Evolutionary conservation across 371 early-diverging fungal species (phyloP), one percentile per base, ranked within the genome.

Genomic region (Actinomucor elegans): DNA sequence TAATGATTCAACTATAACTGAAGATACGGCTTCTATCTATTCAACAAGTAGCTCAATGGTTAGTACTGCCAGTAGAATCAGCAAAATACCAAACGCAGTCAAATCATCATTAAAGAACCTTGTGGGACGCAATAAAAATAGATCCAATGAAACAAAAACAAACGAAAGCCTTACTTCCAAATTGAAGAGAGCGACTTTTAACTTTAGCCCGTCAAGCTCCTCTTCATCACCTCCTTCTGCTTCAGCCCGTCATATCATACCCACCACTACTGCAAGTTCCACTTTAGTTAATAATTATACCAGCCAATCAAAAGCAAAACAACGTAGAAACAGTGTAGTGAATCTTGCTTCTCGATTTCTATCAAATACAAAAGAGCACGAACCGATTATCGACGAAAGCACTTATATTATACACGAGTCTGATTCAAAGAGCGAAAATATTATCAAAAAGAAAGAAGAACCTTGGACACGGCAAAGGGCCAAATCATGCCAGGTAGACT

Each of bases 41-140:
- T 74, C 75, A 2, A 58, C 69, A 5, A 63, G 69, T 2, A 73
- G 71, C 37, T 71, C 77, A 7, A 57, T 71, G 23, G 53, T 69
- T 28, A 77, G 77, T 43, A 71, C 73, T 17, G 63, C 77, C 4
- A 76, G 73, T 51, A 57, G 63, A 54, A 60, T 69, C 27, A 52
- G 63, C 12, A 67, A 61, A 43, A 48, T 73, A 32, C 71, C 73
- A 18, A 66, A 65, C 40, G 66, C 59, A 45, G 67, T 73, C 31
- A 77, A 77, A 49, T 50, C 62, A 4, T 71, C 71, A 18, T 61
- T 75, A 9, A 72, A 72, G 40, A 63, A 65, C n/a, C 45, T 69
- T n/a, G 56, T 69, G 20, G 33, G 53, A 31, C 57, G 54, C 15
- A 54, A 34, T 18, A 60, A 55, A 21, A 36, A 49, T 17, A 26